Base-by-base conservation (phyloP, 257 asterid species). In the Jacaranda mimosifolia region DNA sequence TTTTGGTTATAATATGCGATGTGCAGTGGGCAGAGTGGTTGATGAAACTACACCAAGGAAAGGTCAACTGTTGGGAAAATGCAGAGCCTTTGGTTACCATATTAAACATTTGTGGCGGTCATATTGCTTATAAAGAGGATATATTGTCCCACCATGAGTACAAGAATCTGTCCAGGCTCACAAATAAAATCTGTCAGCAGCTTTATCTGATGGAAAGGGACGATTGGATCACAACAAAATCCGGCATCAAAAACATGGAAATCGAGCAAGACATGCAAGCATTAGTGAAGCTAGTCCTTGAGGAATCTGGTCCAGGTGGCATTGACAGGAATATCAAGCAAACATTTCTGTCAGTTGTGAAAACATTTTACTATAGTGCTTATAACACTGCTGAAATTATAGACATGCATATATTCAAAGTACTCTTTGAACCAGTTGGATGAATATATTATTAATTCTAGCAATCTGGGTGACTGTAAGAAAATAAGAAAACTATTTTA, bases 11-110 rank as follows among this genome's bases (percentile, higher is more conserved):
- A 26, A 3, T 72, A 7, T 42, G 11, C 10, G 21, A 1, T 52
- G 13, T 70, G n/a, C 39, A 88, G 92, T 87, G 92, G 92, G 64
- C 80, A 21, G 66, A 10, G 19, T 85, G 92, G 92, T 17, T 87
- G 63, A 26, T 7, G 75, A 82, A 80, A 62, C 26, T 78, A 74
- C 74, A 77, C 17, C 52, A 78, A 26, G 85, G 80, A 60, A 74
- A 36, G 15, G 73, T 15, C 17, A 14, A 72, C 0, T 59, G 43
- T 8, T 43, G 35, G 6, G 89, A 65, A 3, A 85, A 89, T 5
- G 85, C 88, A 14, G 90, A 83, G 81, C 80, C 85, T 26, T 21
- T 85, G 0, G 82, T 75, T 18, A 81, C 70, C 68, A 85, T 85
- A 13, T 15, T 87, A 75, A 83, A 87, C 70, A 79, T 67, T 5